These are phyloP conservation scores for Symbiodinium natans DNA, from an alignment of 73 alveolate species.

Conservation along the genomic window DNA sequence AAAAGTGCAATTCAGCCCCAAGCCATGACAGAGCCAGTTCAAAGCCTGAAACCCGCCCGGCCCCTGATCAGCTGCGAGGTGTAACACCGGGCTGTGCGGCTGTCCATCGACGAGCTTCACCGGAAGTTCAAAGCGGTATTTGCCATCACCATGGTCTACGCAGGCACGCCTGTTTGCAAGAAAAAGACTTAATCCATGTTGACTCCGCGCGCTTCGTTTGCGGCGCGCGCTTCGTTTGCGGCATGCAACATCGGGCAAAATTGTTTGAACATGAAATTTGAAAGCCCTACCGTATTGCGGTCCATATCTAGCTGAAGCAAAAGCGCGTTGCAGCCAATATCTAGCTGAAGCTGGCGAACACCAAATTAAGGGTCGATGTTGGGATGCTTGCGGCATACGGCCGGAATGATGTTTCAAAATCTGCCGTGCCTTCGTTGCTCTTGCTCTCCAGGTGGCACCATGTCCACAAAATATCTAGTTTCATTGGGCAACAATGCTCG, in stretches of 20 bases:
- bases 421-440: not conserved
- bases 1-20: not conserved
- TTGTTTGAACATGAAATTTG: too few species aligned
- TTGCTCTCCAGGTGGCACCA: not conserved
- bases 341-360: too few species aligned
- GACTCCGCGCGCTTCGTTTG: too few species aligned
- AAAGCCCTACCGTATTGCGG: too few species aligned
- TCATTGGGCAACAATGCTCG: not conserved
- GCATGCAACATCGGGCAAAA: too few species aligned
- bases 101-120: not conserved
- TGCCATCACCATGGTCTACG: not conserved
- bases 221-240: too few species aligned
- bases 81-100: not conserved
- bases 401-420: too few species aligned
- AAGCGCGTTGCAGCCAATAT: too few species aligned
- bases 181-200: not conserved
- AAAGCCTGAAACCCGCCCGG: not conserved
- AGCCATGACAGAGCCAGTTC: not conserved
- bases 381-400: too few species aligned
- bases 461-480: not conserved
- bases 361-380: too few species aligned
- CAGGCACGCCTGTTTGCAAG: not conserved
- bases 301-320: too few species aligned
- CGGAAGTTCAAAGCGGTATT: not conserved
- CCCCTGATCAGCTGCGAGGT: not conserved